Evolutionary conservation across 306 rosid genomes (phyloP).

Genomic region (Astragalus membranaceus): DNA sequence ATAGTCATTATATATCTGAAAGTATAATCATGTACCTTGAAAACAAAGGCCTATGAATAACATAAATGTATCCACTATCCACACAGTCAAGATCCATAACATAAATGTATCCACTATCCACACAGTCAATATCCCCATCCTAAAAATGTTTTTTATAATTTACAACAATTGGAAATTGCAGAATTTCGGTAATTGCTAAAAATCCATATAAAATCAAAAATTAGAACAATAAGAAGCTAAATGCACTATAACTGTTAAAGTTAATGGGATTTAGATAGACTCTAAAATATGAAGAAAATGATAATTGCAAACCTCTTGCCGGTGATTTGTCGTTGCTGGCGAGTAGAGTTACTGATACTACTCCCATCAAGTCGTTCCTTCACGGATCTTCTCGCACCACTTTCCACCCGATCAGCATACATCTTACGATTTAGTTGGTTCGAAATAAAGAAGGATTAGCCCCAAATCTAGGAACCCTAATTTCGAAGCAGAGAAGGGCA

Average conservation of each 20-base stretch:
- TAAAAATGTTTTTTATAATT: not conserved
- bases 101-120: too few relatives aligned
- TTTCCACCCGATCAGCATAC: constrained; percentile 93
- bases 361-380: constrained; percentile 86
- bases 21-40: not conserved
- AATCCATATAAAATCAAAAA: not conserved
- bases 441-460: not conserved
- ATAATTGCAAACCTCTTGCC: constrained; percentile 70
- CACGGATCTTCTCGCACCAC: constrained; percentile 62
- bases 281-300: not conserved
- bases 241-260: not conserved
- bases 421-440: constrained; percentile 25
- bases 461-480: constrained; percentile 35
- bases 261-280: too few relatives aligned
- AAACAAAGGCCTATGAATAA: not conserved
- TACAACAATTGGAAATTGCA: not conserved
- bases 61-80: too few relatives aligned
- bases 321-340: constrained; percentile 49
- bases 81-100: not conserved
- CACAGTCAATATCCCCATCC: not conserved
- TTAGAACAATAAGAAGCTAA: not conserved
- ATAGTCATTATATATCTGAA: not conserved
- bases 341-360: constrained; percentile 30
- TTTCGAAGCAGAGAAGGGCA: not conserved
- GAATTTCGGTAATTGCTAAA: not conserved